Percentiles rank a stretch among this genome's conserved stretches.
phyloP scores from a whole-genome alignment of 108 stramenopile species.

The Cyclotella atomus region DNA sequence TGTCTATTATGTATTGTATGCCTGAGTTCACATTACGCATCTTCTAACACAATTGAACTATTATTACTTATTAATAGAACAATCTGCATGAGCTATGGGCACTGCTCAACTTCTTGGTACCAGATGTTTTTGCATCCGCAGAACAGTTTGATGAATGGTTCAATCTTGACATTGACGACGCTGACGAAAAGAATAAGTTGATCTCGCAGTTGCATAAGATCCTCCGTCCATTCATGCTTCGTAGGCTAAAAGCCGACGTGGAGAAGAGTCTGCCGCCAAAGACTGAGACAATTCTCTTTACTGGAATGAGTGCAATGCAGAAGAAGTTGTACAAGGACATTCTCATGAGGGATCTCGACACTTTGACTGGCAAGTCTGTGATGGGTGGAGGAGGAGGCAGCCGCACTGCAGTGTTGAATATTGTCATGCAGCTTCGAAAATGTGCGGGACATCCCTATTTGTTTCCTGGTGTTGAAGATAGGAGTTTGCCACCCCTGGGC shows the following conservation, averaged over 20 bases:
- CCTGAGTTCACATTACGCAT: too few relatives aligned
- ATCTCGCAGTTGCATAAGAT: constrained; percentile 98
- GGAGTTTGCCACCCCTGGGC: constrained; percentile 80
- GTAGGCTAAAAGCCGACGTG: constrained; percentile 95
- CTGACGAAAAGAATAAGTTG: constrained; percentile 90
- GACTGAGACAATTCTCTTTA: constrained; percentile 92
- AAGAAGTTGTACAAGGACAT: constrained; percentile 94
- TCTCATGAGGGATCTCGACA: constrained; percentile 84
- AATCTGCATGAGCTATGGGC: constrained; percentile 96
- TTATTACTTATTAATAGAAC: too few relatives aligned
- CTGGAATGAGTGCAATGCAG: constrained; percentile 90
- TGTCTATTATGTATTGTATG: too few relatives aligned
- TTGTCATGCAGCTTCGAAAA: constrained; percentile 99
- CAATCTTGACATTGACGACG: constrained; percentile 86
- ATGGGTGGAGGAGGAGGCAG: constrained; percentile 10
- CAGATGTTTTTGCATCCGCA: constrained; percentile 86
- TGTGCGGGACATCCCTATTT: constrained; percentile 99
- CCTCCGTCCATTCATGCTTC: constrained; percentile 98
- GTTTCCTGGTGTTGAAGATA: constrained; percentile 95
- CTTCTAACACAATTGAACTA: background rate
- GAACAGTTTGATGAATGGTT: constrained; percentile 97
- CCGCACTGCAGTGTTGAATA: constrained; percentile 81
- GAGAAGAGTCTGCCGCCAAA: constrained; percentile 91
- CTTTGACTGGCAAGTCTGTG: constrained; percentile 64
- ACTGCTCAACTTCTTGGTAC: constrained; percentile 91